Percentiles rank a stretch among this genome's conserved stretches.
Evolutionary conservation across 2,329 filamentous ascomycete genomes (phyloP).

Genomic region (Trichoderma sp.): DNA sequence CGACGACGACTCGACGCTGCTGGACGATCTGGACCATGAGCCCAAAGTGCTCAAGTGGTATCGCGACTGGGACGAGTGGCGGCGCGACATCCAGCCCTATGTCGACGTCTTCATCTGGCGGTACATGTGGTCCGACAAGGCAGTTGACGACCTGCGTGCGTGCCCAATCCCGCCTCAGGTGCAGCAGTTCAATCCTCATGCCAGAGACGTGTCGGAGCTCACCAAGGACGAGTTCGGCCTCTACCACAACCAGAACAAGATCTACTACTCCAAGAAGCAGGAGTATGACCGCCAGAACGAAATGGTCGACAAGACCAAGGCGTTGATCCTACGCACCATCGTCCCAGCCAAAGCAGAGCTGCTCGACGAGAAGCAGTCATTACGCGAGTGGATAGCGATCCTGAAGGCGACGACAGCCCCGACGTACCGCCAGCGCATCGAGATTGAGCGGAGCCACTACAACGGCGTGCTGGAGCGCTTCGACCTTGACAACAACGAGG

Average conservation of each 20-base stretch:
- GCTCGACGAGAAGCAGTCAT: neutral
- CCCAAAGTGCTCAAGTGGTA: conserved; percentile 9
- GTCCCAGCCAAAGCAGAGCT: conserved; percentile 5
- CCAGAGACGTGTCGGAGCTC: conserved; percentile 15
- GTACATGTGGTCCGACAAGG: conserved; percentile 17
- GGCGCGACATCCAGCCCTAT: conserved; percentile 6
- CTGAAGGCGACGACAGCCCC: conserved; percentile 4
- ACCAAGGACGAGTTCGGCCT: conserved; percentile 10
- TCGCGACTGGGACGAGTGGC: conserved; percentile 19
- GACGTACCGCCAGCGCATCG: conserved; percentile 13
- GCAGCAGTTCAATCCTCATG: conserved; percentile 13
- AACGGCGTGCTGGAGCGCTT: conserved; percentile 9
- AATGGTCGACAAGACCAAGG: conserved; percentile 10
- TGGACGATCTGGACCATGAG: conserved; percentile 9
- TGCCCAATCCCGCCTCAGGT: conserved; percentile 8
- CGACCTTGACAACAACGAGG: neutral
- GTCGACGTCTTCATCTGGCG: conserved; percentile 18
- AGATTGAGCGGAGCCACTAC: conserved; percentile 16
- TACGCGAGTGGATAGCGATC: conserved; percentile 12
- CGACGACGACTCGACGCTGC: conserved; percentile 19
- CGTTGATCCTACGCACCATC: conserved; percentile 4
- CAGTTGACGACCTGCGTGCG: neutral
- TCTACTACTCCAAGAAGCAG: conserved; percentile 11
- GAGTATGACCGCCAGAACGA: conserved; percentile 4
- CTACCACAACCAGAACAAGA: conserved; percentile 11